Evolutionary conservation across 768 basidiomycete species (phyloP).

Genomic region (Auricularia sp.): DNA sequence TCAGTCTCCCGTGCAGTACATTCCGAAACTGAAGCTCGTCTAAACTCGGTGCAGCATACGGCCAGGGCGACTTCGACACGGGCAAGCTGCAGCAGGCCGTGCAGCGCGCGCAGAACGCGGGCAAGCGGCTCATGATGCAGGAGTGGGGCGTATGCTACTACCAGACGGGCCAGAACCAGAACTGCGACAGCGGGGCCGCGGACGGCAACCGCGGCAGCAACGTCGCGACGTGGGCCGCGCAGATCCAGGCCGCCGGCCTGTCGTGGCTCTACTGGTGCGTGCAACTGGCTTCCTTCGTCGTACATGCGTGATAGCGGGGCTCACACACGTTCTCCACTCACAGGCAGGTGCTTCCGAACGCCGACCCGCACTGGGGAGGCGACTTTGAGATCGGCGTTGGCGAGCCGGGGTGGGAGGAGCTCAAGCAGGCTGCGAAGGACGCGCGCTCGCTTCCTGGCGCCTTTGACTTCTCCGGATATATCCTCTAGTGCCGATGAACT

Average conservation of each 20-base stretch:
- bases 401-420: not conserved
- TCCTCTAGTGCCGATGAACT: no score
- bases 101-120: constrained; percentile 22
- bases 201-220: constrained; percentile 24
- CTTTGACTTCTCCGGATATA: no score
- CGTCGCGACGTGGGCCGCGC: constrained; percentile 24
- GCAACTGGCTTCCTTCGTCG: no score
- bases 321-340: no score
- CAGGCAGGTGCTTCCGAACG: constrained; percentile 4
- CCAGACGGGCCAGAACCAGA: constrained; percentile 19
- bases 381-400: not conserved
- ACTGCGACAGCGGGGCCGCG: constrained; percentile 16
- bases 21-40: not conserved
- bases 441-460: no score
- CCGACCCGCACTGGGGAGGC: constrained; percentile 1
- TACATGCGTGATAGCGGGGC: no score
- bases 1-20: not conserved
- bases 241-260: constrained; percentile 27
- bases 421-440: no score
- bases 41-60: constrained; percentile 17
- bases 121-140: constrained; percentile 26
- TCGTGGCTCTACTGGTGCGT: constrained; percentile 17
- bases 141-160: constrained; percentile 28
- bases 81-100: constrained; percentile 12
- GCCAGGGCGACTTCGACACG: constrained; percentile 18